Conservation (phyloP, 495 filamentous ascomycete genomes). For the Schizothecium vesticola region DNA sequence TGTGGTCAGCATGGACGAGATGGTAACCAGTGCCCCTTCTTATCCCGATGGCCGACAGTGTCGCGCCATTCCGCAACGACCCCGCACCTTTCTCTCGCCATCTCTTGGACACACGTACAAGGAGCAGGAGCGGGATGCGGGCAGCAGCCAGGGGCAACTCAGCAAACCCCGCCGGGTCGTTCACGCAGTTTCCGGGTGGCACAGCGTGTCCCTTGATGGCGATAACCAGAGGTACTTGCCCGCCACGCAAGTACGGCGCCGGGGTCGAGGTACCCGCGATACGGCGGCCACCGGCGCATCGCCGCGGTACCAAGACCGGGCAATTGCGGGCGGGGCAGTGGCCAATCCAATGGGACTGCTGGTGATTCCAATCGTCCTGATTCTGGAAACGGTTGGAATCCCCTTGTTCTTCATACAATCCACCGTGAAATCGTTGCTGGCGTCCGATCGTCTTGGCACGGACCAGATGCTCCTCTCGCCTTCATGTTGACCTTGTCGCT, state of each 20-base stretch:
- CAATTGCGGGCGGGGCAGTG: slow-evolving; percentile 4
- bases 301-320: not conserved
- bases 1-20: not conserved
- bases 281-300: slow-evolving; percentile 2
- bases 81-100: not conserved
- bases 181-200: not conserved
- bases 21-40: slow-evolving; percentile 6
- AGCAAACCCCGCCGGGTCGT: not conserved
- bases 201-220: slow-evolving; percentile 1
- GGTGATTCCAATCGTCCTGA: slow-evolving; percentile 7
- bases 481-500: not conserved
- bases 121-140: not conserved
- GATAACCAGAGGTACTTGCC: not conserved
- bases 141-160: not conserved
- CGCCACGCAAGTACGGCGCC: not conserved
- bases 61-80: slow-evolving; percentile 1
- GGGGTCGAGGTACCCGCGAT: slow-evolving; percentile 2
- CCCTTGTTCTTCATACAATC: no score
- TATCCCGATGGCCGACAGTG: slow-evolving; percentile 2
- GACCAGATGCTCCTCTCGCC: not conserved
- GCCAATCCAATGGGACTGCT: slow-evolving; percentile 7
- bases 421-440: not conserved
- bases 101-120: not conserved
- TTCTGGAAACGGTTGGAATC: slow-evolving; percentile 9
- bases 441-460: not conserved